phyloP scores from a whole-genome alignment of 2,329 filamentous ascomycete species.

The Chaetomiaceae sp. region DNA sequence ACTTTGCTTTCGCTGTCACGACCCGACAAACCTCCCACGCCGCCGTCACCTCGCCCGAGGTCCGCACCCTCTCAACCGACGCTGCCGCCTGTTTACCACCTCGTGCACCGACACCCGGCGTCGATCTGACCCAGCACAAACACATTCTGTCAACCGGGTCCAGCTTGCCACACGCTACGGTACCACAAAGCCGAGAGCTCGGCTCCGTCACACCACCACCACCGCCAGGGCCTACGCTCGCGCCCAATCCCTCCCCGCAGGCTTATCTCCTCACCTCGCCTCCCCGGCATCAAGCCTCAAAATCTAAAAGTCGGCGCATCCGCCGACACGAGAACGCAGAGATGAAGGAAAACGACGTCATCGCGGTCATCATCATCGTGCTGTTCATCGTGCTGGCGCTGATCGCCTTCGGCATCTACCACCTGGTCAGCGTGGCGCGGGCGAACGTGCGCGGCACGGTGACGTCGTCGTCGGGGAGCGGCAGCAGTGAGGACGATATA shows the following conservation, averaged over 20 bases:
- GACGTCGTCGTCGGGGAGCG: constrained; percentile 27
- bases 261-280: too few species aligned
- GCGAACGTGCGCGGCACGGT: constrained; percentile 34
- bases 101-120: background rate
- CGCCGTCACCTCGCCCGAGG: background rate
- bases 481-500: constrained; percentile 17
- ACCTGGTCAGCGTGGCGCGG: constrained; percentile 49
- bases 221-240: too few species aligned
- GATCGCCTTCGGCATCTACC: constrained; percentile 59
- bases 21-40: background rate
- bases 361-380: constrained; percentile 62
- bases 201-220: too few species aligned
- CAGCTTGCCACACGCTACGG: too few species aligned
- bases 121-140: too few species aligned
- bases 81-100: background rate
- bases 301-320: too few species aligned
- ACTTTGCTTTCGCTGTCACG: background rate
- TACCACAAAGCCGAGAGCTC: too few species aligned
- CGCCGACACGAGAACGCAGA: background rate
- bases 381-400: constrained; percentile 56
- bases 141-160: too few species aligned
- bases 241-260: too few species aligned
- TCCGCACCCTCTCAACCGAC: background rate
- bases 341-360: constrained; percentile 60
- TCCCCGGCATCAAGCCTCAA: too few species aligned